phyloP scores from a whole-genome alignment of 2,329 filamentous ascomycete species.

The Botryotinia convoluta region DNA sequence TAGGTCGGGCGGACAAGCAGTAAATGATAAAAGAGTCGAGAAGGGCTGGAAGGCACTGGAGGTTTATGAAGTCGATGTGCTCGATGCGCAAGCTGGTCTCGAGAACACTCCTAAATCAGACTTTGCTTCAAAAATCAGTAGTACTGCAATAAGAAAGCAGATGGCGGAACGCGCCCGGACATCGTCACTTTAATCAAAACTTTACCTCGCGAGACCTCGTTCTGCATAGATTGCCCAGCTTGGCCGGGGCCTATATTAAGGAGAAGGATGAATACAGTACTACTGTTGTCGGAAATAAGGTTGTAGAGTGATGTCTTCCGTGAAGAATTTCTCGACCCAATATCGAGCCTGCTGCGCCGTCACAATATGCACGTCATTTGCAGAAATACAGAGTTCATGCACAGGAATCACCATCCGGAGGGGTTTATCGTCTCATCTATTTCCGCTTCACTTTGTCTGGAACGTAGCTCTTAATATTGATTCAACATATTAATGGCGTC shows the following conservation, averaged over 20 bases:
- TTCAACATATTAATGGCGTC: constrained; percentile 5
- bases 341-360: constrained; percentile 10
- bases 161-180: constrained; percentile 33
- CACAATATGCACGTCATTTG: constrained; percentile 22
- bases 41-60: constrained; percentile 74
- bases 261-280: constrained; percentile 9
- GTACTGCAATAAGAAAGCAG: constrained; percentile 72
- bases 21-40: constrained; percentile 77
- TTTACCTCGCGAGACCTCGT: background rate
- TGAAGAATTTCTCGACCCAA: background rate
- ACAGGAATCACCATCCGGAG: constrained; percentile 9
- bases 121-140: constrained; percentile 86
- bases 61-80: constrained; percentile 85
- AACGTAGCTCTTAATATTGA: background rate
- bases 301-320: constrained; percentile 7
- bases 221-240: background rate
- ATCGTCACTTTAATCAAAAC: constrained; percentile 27
- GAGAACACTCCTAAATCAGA: constrained; percentile 45
- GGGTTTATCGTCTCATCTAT: background rate
- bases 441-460: constrained; percentile 7
- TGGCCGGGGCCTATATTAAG: background rate
- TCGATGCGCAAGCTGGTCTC: constrained; percentile 64
- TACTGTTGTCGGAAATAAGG: background rate
- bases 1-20: constrained; percentile 73
- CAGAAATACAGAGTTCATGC: constrained; percentile 18